Percentiles rank a stretch among this genome's conserved stretches.
These are phyloP conservation scores for Trichosphaerium sp. DNA, from an alignment of 78 protist species.

Conservation along the genomic window DNA sequence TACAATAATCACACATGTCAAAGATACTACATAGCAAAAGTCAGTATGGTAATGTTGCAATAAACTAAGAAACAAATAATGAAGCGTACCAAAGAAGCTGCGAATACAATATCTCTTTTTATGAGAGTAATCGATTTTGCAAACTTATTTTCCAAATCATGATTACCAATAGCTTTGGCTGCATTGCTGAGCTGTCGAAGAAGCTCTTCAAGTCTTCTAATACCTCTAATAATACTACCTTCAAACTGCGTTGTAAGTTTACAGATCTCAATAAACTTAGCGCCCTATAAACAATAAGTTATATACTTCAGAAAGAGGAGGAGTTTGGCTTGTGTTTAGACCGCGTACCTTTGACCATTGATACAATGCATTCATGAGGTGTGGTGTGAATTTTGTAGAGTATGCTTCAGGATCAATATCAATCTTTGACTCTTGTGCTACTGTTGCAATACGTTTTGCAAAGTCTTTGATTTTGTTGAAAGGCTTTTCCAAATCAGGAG, in stretches of 20 bases:
- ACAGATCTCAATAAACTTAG: slow-evolving; percentile 68
- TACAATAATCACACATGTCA: no score
- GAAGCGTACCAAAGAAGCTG: slow-evolving; percentile 79
- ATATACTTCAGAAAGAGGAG: no score
- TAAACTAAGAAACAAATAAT: no score
- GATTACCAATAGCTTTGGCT: slow-evolving; percentile 82
- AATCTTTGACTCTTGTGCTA: slow-evolving; percentile 31
- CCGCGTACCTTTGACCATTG: slow-evolving; percentile 46
- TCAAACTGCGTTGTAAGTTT: slow-evolving; percentile 85
- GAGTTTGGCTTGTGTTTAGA: no score
- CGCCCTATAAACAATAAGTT: slow-evolving; percentile 48
- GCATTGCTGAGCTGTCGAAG: slow-evolving; percentile 77
- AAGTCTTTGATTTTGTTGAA: slow-evolving; percentile 42
- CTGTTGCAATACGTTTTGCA: slow-evolving; percentile 58
- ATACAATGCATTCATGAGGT: slow-evolving; percentile 1
- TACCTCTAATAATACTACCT: slow-evolving; percentile 76
- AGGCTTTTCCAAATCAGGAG: slow-evolving; percentile 41
- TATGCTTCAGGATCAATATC: background rate
- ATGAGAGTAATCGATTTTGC: slow-evolving; percentile 39
- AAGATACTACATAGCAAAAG: no score
- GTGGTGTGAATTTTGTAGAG: background rate
- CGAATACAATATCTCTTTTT: slow-evolving; percentile 91
- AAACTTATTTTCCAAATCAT: slow-evolving; percentile 71
- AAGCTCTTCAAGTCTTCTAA: slow-evolving; percentile 78
- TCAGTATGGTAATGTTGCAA: no score